Conservation (phyloP, 139 green algal species). For the Chlamydomonas sp. region DNA sequence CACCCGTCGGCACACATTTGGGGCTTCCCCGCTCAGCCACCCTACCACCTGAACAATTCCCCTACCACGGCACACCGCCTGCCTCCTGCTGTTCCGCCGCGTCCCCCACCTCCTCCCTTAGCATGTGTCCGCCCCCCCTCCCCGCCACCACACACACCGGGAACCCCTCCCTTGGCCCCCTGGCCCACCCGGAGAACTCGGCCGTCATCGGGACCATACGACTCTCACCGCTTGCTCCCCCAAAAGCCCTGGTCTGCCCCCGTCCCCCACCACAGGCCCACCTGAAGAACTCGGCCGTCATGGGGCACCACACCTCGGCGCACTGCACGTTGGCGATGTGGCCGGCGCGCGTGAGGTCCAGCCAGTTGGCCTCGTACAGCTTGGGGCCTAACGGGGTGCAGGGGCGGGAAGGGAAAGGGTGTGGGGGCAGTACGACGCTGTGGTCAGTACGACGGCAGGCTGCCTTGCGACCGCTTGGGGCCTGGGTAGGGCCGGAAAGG, state of each 20-base stretch:
- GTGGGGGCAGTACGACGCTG: neutral
- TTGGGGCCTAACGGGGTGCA: constrained; percentile 77
- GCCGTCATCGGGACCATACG: neutral
- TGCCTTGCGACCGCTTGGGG: neutral
- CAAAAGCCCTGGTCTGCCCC: neutral
- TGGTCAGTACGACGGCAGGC: neutral
- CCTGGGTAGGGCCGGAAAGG: neutral
- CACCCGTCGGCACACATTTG: too few species aligned
- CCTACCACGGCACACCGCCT: too few species aligned
- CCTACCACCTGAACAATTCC: too few species aligned
- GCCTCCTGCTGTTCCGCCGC: too few species aligned
- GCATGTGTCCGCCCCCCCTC: too few species aligned
- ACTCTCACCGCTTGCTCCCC: neutral
- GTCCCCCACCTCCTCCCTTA: too few species aligned
- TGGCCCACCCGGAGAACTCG: too few species aligned
- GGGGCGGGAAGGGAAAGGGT: neutral
- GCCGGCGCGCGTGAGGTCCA: constrained; percentile 94
- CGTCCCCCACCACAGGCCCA: neutral
- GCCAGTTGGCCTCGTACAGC: constrained; percentile 99
- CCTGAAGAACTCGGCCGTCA: constrained; percentile 93
- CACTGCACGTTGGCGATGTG: constrained; percentile 99
- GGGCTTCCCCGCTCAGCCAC: too few species aligned
- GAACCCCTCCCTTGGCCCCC: too few species aligned
- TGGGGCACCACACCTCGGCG: constrained; percentile 98
- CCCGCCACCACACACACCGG: too few species aligned